phyloP scores from a whole-genome alignment of 345 rosid genomes.

The Bretschneidera sinensis region DNA sequence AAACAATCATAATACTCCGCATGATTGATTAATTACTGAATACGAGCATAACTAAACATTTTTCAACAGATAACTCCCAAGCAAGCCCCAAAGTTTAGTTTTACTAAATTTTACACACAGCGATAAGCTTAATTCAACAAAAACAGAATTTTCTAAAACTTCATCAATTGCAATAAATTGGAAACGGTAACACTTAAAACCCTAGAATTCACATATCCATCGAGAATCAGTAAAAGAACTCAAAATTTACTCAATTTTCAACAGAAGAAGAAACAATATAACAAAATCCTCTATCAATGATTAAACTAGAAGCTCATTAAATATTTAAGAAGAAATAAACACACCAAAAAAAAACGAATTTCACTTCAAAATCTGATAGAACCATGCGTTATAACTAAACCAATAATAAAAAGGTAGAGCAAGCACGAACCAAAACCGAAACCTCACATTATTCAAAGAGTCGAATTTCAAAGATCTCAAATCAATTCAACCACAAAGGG shows the following conservation, averaged over 20 bases:
- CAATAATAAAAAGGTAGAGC: conserved; percentile 4
- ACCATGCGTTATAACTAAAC: conserved; percentile 1
- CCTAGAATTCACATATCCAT: conserved; percentile 10
- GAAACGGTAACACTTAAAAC: conserved; percentile 7
- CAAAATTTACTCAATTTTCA: background rate
- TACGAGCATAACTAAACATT: background rate
- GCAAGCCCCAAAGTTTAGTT: background rate
- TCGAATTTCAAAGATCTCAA: conserved; percentile 21
- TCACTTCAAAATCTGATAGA: background rate
- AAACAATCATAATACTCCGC: background rate
- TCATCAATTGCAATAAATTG: background rate
- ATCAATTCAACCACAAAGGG: conserved; percentile 12
- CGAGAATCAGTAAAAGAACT: background rate
- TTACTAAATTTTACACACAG: background rate
- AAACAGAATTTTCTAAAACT: conserved; percentile 2
- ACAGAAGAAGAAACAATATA: conserved; percentile 2
- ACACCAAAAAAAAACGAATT: background rate
- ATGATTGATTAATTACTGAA: background rate
- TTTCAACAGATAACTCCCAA: background rate
- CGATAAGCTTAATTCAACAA: background rate
- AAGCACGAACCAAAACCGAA: conserved; percentile 2
- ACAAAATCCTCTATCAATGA: background rate
- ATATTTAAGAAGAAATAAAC: background rate
- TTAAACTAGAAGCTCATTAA: background rate
- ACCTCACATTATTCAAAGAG: conserved; percentile 14